Percentiles rank a stretch among this genome's conserved stretches.
phyloP scores from a whole-genome alignment of 257 asterid genomes.

The Solanum corneliomulleri region DNA sequence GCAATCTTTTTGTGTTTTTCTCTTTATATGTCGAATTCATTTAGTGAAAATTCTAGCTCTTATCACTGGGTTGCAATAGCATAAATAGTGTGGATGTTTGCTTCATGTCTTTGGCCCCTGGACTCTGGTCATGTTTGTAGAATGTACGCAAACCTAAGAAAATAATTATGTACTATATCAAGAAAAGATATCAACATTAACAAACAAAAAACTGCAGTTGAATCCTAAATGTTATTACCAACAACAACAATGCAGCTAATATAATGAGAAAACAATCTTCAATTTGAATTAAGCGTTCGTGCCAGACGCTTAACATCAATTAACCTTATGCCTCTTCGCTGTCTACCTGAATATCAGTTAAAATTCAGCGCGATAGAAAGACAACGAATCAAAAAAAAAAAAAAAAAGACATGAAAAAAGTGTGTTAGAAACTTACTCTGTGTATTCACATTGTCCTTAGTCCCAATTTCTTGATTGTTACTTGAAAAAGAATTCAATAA shows the following conservation, averaged over 20 bases:
- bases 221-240: not conserved
- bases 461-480: not conserved
- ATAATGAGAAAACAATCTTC: not conserved
- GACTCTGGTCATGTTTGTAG: too few relatives aligned
- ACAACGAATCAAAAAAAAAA: not conserved
- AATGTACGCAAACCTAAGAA: not conserved
- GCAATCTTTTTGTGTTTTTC: not conserved
- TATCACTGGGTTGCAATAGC: not conserved
- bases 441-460: not conserved
- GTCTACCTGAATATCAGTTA: not conserved
- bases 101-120: not conserved
- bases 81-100: not conserved
- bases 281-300: slow-evolving; percentile 9
- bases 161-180: not conserved
- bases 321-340: slow-evolving; percentile 6
- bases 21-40: too few relatives aligned
- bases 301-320: slow-evolving; percentile 24
- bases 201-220: not conserved
- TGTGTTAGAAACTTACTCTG: slow-evolving; percentile 1
- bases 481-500: slow-evolving; percentile 3
- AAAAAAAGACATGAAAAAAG: not conserved
- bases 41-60: not conserved
- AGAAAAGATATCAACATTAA: not conserved
- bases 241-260: not conserved
- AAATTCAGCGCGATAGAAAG: not conserved